Base-by-base conservation (phyloP, 1,284 basidiomycete species). In the Heterobasidion annosum region DNA sequence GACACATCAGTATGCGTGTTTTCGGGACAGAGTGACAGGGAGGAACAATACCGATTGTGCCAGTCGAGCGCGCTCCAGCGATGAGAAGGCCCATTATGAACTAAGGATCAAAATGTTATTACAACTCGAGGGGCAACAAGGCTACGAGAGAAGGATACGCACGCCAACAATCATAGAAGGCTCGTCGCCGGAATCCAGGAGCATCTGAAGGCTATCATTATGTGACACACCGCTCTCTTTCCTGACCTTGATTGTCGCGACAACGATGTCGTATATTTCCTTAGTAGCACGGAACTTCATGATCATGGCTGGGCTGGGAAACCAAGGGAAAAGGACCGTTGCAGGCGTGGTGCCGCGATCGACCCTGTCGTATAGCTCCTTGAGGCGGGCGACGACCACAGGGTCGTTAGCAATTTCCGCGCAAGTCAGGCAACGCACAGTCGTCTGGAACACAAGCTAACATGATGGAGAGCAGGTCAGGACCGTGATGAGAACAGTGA, bases 21-120 rank as follows among this genome's bases (percentile, higher is more conserved):
- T 25, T 25, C 25, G 25, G 25, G 25, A 25, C 25, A 25, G 25
- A 25, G 25, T 25, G 25, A 25, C 25, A 25, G 25, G 25, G 25
- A 19, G 19, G 34, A n/a, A 35, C 32, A 34, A 13, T n/a, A 35
- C 81, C 79, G 60, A 84, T 85, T 13, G 83, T 83, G 4, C 86
- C 85, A 49, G 85, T 88, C 15, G 85, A 84, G 63, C 86, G 76
- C 47, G 86, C 81, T 16, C 85, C 86, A 34, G 85, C 85, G 55
- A 86, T 82, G 53, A 88, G 71, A 8, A 88, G 69, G 35, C 86
- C 85, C 82, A 88, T 87, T 54, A 87, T 84, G 66, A 88, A 88
- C 85, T 88, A 35, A 50, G 33, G 18, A 18, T 18, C 18, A 18
- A 15, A 3, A 44, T 51, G 34, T n/a, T 47, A 15, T 25, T 5